These are phyloP conservation scores for Micractinium sp. DNA, from an alignment of 139 green algal genomes.

Conservation along the genomic window DNA sequence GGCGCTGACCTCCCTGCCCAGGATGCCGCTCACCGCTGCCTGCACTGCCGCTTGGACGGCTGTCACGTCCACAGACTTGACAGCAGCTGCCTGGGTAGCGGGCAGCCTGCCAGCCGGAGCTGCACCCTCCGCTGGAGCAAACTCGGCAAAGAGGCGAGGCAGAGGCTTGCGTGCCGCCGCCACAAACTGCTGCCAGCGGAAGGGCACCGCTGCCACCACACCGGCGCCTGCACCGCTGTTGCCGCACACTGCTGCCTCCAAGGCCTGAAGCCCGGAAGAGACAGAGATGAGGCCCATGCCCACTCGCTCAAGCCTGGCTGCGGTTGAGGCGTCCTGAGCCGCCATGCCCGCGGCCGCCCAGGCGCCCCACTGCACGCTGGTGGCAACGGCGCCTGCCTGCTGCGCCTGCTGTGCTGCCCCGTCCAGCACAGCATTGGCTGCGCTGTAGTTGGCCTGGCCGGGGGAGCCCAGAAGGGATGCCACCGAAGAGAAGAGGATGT, in stretches of 20 bases:
- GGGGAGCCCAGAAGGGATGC: slow-evolving; percentile 81
- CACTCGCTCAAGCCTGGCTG: slow-evolving; percentile 65
- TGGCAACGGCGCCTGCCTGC: neutral
- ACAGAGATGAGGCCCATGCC: slow-evolving; percentile 64
- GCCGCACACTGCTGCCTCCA: neutral
- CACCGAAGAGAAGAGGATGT: slow-evolving; percentile 84
- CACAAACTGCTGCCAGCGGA: slow-evolving; percentile 52
- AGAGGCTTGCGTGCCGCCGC: slow-evolving; percentile 21
- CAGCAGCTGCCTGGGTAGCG: neutral
- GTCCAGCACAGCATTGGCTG: slow-evolving; percentile 81
- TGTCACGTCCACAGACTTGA: slow-evolving; percentile 1
- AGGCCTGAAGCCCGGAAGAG: neutral
- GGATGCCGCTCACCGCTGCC: slow-evolving; percentile 28
- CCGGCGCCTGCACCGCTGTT: slow-evolving; percentile 19
- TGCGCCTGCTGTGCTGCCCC: slow-evolving; percentile 18
- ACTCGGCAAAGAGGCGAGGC: slow-evolving; percentile 37
- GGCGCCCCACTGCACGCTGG: slow-evolving; percentile 87
- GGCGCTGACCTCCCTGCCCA: slow-evolving; percentile 26
- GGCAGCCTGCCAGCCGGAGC: neutral
- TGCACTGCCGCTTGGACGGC: slow-evolving; percentile 22
- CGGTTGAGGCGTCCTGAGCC: slow-evolving; percentile 49
- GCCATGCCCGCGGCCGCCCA: slow-evolving; percentile 90
- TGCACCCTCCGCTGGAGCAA: neutral
- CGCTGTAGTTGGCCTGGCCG: slow-evolving; percentile 83
- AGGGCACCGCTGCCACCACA: slow-evolving; percentile 47